Evolutionary conservation across 495 filamentous ascomycete genomes (phyloP).

Genomic region (Daldinia caldariorum): DNA sequence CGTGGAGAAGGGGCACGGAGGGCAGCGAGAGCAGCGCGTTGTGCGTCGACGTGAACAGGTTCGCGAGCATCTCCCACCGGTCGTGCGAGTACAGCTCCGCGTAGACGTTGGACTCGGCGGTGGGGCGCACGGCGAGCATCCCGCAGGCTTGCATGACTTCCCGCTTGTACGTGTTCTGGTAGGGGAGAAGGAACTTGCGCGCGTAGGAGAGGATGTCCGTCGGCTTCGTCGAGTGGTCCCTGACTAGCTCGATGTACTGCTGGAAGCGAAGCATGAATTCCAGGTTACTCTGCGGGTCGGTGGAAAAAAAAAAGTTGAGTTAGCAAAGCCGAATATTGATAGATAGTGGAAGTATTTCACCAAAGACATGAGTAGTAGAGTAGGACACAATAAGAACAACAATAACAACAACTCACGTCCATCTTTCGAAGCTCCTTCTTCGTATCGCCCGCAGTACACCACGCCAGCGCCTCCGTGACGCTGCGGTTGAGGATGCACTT

Average conservation of each 20-base stretch:
- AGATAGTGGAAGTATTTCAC: background rate
- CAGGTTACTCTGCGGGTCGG: slow-evolving; percentile 71
- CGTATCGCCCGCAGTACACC: slow-evolving; percentile 83
- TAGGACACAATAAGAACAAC: background rate
- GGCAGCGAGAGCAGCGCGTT: slow-evolving; percentile 89
- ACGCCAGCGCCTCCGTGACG: slow-evolving; percentile 80
- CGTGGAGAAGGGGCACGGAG: slow-evolving; percentile 83
- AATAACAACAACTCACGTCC: slow-evolving; percentile 65
- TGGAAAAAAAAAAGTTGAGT: background rate
- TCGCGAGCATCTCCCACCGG: slow-evolving; percentile 81
- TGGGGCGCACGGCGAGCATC: slow-evolving; percentile 77
- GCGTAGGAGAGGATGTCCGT: slow-evolving; percentile 83
- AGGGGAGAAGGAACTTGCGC: slow-evolving; percentile 77
- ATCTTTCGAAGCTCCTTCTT: slow-evolving; percentile 86
- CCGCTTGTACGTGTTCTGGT: slow-evolving; percentile 69
- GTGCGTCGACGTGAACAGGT: slow-evolving; percentile 85
- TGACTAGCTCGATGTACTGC: slow-evolving; percentile 91
- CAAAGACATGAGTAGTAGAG: background rate
- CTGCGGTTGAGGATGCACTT: slow-evolving; percentile 74
- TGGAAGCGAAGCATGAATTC: slow-evolving; percentile 96
- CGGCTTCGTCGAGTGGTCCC: slow-evolving; percentile 68
- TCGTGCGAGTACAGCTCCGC: slow-evolving; percentile 70
- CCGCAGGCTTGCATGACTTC: slow-evolving; percentile 80
- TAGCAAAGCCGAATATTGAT: background rate
- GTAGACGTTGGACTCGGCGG: slow-evolving; percentile 54